Evolutionary conservation across 1,284 basidiomycete genomes (phyloP).

Genomic region (Rhodotorula sp.): DNA sequence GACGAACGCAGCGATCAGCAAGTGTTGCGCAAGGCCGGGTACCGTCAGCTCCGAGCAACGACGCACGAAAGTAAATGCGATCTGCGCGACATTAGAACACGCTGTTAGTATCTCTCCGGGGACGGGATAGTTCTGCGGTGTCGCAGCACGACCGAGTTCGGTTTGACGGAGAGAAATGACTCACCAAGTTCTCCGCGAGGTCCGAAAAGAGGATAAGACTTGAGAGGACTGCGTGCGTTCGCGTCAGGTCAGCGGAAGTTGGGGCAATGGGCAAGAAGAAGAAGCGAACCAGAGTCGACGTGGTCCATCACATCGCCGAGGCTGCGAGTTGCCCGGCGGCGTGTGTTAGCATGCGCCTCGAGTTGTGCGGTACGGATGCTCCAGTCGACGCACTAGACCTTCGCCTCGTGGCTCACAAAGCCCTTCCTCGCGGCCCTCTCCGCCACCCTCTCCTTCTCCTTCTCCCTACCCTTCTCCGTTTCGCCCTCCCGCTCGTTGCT

Average conservation of each 20-base stretch:
- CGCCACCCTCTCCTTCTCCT: not conserved
- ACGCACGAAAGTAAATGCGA: slow-evolving; percentile 1
- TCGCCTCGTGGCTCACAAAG: slow-evolving; percentile 31
- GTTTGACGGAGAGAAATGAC: not conserved
- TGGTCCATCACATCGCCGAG: slow-evolving; percentile 34
- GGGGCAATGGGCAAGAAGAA: no score
- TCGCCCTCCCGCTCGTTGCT: not conserved
- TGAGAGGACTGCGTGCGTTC: not conserved
- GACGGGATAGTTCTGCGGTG: no score
- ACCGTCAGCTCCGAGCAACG: not conserved
- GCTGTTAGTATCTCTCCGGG: no score
- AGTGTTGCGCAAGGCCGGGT: no score
- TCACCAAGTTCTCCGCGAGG: slow-evolving; percentile 18
- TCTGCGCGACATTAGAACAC: not conserved
- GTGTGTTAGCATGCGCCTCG: no score
- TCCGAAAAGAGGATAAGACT: slow-evolving; percentile 25
- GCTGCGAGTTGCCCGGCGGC: not conserved
- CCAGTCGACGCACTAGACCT: slow-evolving; percentile 8
- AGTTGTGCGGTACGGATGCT: not conserved
- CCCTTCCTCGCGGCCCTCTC: not conserved
- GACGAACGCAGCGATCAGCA: slow-evolving; percentile 2
- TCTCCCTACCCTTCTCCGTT: not conserved
- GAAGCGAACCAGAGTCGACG: slow-evolving; percentile 3
- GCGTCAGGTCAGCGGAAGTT: no score
- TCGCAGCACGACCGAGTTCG: no score